Base-by-base conservation (phyloP, 2,329 filamentous ascomycete genomes). In the Paracoccidioides brasiliensis region DNA sequence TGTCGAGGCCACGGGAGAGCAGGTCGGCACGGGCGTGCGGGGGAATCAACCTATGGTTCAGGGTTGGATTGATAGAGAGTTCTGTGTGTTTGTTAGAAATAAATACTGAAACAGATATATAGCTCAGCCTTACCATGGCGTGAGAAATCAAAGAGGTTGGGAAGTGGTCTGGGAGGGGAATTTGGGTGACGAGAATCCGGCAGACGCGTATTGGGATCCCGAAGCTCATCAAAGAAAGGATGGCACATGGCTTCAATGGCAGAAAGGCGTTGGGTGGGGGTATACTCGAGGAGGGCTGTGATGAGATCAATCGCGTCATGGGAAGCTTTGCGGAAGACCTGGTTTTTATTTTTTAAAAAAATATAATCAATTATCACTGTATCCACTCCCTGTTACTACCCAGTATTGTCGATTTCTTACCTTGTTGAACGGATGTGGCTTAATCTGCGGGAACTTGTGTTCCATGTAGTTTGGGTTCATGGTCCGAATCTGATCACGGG, bases 391-490 rank as follows among this genome's bases (percentile, higher is more conserved):
- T 46, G 14, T 14, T 22, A 33, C 28, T 30, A 2, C 10, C 49
- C 32, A 14, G 9, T 38, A 44, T 41, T 50, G 6, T 3, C 5
- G 38, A 2, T 37, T 33, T 15, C 61, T 57, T 70, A 83, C 81
- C 81, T 97, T 97, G 76, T 87, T 94, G 79, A 98, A 98, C 33
- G 93, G 93, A 69, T 98, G 93, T 57, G 93, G 93, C 78, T 98
- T 98, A 78, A 98, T 98, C 74, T 98, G 93, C 50, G 93, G 93
- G 74, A 98, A 98, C 77, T 97, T 97, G 78, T 98, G 93, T 76
- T 98, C 93, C 93, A 98, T 98, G 75, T 98, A 98, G 74, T 98
- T 98, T 57, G 93, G 93, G 74, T 98, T 98, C 93, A 98, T 98
- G 62, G 93, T 98, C 64, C 93, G 88, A 67, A 98, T 98, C 74